Percentiles rank a stretch among this genome's conserved stretches.
Conservation (phyloP, 805 yeast genomes). For the Candida nitratophila region DNA sequence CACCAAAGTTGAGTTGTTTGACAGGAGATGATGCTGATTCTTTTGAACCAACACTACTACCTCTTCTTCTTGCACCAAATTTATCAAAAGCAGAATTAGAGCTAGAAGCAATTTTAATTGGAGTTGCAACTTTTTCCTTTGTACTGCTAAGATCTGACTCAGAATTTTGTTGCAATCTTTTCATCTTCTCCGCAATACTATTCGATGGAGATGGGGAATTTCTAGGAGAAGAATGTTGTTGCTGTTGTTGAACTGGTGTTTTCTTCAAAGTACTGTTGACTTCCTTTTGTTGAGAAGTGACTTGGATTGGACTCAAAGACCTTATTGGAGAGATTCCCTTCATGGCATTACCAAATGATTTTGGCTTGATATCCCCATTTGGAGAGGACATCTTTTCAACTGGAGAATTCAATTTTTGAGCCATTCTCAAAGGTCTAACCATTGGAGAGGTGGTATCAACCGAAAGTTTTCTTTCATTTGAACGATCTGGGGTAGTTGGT, state of each 20-base stretch:
- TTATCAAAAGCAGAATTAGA: constrained; percentile 17
- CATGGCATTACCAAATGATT: not conserved
- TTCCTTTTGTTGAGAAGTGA: too few relatives aligned
- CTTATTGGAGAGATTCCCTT: not conserved
- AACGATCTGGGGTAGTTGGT: not conserved
- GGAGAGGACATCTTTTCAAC: not conserved
- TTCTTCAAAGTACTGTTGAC: not conserved
- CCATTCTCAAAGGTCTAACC: constrained; percentile 64
- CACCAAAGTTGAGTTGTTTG: constrained; percentile 1
- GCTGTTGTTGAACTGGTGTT: not conserved
- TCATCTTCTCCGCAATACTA: constrained; percentile 17
- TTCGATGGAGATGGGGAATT: constrained; percentile 12
- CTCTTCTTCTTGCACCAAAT: constrained; percentile 23
- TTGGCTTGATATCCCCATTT: not conserved
- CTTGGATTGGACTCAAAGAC: constrained; percentile 1
- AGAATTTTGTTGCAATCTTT: constrained; percentile 18
- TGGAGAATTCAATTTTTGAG: constrained; percentile 38
- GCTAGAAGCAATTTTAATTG: constrained; percentile 8
- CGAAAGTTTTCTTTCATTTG: not conserved
- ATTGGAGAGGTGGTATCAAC: not conserved
- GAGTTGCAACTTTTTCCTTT: constrained; percentile 12
- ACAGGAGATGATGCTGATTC: not conserved
- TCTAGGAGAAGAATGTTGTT: constrained; percentile 12
- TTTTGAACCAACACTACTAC: not conserved
- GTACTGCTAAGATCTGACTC: constrained; percentile 4